Evolutionary conservation across 169 alveolate genomes (phyloP), one percentile per base, ranked within the genome.

Genomic region (Nephromyces sp.): DNA sequence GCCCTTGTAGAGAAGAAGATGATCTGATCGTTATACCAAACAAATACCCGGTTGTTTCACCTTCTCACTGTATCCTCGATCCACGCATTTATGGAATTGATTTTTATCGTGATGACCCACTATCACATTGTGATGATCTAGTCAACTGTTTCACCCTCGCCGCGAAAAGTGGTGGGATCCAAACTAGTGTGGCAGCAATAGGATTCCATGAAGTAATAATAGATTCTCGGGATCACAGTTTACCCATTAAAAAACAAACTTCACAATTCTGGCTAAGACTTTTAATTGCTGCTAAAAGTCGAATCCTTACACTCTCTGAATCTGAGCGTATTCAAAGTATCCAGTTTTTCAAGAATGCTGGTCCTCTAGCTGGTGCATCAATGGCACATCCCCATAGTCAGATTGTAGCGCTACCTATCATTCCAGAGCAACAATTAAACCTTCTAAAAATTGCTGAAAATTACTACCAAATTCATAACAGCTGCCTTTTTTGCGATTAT

Each of bases 401-500:
- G 68, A 15, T 62, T 8, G n/a, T 62, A 8, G 68, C 33, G 8
- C 68, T 62, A 8, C 68, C 68, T 8, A 62, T 62, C 8, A n/a
- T 62, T 8, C 68, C 68, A 15, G n/a, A 62, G 8, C 68, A 62
- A 57, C 68, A 62, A n/a, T n/a, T 62, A 15, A 62, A 62, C 15
- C 68, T 62, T 24, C 8, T 8, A 8, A n/a, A 62, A 8, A 15
- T 8, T 8, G 68, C 68, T 8, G 8, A 8, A n/a, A 57, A 62
- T 8, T 62, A 62, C 51, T 62, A 8, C 51, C 15, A 62, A 8
- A 15, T 57, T n/a, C 8, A 62, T n/a, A n/a, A 57, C 8, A 24
- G 68, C 15, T 62, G 68, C n/a, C 68, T 62, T n/a, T 62, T 62
- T 57, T 62, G 68, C 51, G 68, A 62, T n/a, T 62, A 62, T n/a